Evolutionary conservation across 2,329 filamentous ascomycete species (phyloP).

Genomic region (Hypoxylon rubiginosum): DNA sequence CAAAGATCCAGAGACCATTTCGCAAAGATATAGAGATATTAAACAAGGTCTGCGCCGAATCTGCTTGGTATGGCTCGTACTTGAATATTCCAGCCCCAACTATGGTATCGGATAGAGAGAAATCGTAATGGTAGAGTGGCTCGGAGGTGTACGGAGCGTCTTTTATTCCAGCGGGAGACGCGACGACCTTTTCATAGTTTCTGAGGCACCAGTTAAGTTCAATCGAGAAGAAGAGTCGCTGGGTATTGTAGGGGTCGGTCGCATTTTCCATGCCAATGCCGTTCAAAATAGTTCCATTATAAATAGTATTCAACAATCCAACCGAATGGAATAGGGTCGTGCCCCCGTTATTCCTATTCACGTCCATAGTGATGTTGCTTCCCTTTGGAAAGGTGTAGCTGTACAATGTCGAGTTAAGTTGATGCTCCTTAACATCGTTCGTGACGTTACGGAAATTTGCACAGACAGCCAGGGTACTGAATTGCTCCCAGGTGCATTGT

Average conservation of each 20-base stretch:
- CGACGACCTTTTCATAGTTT: background rate
- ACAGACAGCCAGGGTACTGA: slow-evolving; percentile 40
- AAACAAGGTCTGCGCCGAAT: background rate
- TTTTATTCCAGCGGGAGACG: background rate
- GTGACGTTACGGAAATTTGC: slow-evolving; percentile 29
- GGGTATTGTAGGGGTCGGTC: background rate
- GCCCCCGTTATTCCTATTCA: background rate
- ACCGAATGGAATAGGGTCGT: background rate
- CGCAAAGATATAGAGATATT: background rate
- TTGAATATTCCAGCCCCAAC: too few species aligned
- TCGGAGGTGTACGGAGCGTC: background rate
- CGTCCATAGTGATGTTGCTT: background rate
- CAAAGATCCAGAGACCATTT: background rate
- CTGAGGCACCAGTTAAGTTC: background rate
- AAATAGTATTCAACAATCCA: background rate
- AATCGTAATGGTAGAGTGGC: background rate
- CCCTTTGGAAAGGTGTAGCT: background rate
- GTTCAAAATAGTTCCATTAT: background rate
- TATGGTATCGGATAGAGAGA: background rate
- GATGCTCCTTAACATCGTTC: background rate
- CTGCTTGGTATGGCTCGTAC: background rate
- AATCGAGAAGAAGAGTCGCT: background rate
- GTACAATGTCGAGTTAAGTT: background rate
- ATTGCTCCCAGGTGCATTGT: slow-evolving; percentile 36
- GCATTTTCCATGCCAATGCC: background rate